Percentiles rank a stretch among this genome's conserved stretches.
These are phyloP conservation scores for Botrytis porri DNA, from an alignment of 2,329 filamentous ascomycete species.

Conservation along the genomic window DNA sequence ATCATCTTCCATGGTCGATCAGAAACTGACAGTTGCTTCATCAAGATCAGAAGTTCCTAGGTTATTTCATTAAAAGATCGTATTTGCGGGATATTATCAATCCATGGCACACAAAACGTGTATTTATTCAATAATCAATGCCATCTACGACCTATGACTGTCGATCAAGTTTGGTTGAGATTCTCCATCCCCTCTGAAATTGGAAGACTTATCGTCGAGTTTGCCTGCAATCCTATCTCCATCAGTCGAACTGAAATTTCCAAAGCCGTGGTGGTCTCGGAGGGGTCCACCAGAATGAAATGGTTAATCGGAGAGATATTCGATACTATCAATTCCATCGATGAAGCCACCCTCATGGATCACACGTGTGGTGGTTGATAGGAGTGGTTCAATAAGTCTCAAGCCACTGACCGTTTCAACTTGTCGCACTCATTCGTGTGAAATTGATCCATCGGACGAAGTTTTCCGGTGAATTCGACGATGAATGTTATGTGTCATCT, in stretches of 20 bases:
- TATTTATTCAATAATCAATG: background rate
- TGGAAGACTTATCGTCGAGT: background rate
- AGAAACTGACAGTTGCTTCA: constrained; percentile 4
- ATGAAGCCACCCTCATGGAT: background rate
- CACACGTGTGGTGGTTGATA: background rate
- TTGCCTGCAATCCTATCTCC: too few relatives aligned
- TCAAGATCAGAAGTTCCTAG: background rate
- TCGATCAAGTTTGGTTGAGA: background rate
- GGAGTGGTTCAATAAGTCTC: background rate
- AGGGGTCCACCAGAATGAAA: background rate
- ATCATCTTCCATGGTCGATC: background rate
- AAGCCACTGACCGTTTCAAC: background rate
- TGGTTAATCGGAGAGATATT: background rate
- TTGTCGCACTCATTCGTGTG: background rate
- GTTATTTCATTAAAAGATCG: background rate
- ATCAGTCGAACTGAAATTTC: background rate
- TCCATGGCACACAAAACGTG: background rate
- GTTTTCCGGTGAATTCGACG: background rate
- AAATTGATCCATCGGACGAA: background rate
- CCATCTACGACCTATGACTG: background rate
- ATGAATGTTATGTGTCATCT: background rate
- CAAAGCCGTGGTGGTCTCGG: background rate
- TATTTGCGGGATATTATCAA: background rate
- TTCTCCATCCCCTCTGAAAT: too few relatives aligned
- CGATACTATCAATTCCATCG: background rate